Conservation (phyloP, 192 early-diverging fungal species). For the Diversispora epigaea region DNA sequence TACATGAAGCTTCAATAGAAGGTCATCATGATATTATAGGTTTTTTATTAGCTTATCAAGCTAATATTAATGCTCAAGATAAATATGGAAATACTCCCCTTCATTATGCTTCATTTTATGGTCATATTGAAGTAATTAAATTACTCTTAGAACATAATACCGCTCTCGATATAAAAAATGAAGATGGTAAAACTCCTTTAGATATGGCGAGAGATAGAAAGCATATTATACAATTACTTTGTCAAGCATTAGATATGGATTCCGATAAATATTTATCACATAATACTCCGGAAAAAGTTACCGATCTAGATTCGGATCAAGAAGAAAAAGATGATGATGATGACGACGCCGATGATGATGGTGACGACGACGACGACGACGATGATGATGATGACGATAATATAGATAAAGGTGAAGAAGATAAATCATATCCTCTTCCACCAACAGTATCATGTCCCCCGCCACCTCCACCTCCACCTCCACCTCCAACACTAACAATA, state of each 20-base stretch:
- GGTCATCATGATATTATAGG: slow-evolving; percentile 48
- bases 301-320: background rate
- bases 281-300: background rate
- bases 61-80: slow-evolving; percentile 57
- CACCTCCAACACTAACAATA: too few relatives aligned
- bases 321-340: slow-evolving; percentile 32
- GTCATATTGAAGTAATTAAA: slow-evolving; percentile 48
- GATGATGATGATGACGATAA: too few relatives aligned
- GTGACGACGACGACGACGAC: too few relatives aligned
- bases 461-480: too few relatives aligned
- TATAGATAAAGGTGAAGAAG: too few relatives aligned
- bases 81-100: slow-evolving; percentile 61
- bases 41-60: slow-evolving; percentile 55
- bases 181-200: slow-evolving; percentile 10
- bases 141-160: slow-evolving; percentile 51
- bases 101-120: slow-evolving; percentile 64
- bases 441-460: too few relatives aligned
- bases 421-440: too few relatives aligned
- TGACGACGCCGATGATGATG: slow-evolving; percentile 6
- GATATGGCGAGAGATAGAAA: slow-evolving; percentile 4
- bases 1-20: slow-evolving; percentile 53
- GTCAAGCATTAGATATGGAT: background rate
- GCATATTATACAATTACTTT: slow-evolving; percentile 15
- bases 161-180: slow-evolving; percentile 16
- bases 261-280: background rate